phyloP scores from a whole-genome alignment of 1,284 basidiomycete species.

The Hemileccinum hortonii region DNA sequence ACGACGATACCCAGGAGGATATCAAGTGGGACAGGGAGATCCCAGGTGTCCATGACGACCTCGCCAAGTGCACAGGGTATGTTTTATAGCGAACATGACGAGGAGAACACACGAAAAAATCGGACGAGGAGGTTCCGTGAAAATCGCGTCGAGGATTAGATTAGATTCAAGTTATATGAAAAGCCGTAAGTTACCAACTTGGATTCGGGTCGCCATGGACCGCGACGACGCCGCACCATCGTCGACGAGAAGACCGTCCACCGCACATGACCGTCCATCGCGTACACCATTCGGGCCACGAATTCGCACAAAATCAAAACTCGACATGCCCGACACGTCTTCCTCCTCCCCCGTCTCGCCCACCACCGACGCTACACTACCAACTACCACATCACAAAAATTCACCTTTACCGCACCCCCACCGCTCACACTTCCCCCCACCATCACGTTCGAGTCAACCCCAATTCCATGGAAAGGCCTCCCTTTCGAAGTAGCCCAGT shows the following conservation, averaged over 20 bases:
- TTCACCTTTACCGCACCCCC: conserved; percentile 28
- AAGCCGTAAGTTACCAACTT: no score
- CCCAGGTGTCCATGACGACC: conserved; percentile 10
- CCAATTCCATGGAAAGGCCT: conserved; percentile 64
- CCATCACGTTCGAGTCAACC: conserved; percentile 54
- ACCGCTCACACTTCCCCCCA: conserved; percentile 44
- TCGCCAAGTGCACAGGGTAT: no score
- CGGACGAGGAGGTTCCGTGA: conserved; percentile 12
- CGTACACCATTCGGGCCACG: conserved; percentile 26
- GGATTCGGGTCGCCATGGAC: conserved; percentile 21
- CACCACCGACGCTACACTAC: conserved; percentile 13
- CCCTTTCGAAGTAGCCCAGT: conserved; percentile 70
- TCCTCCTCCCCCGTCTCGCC: not conserved
- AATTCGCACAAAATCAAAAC: conserved; percentile 16
- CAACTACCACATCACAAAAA: conserved; percentile 3
- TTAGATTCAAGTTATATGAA: conserved; percentile 9
- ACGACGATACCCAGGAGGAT: conserved; percentile 18
- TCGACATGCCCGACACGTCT: conserved; percentile 11
- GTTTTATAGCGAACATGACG: no score
- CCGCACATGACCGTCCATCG: conserved; percentile 21
- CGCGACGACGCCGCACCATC: conserved; percentile 12
- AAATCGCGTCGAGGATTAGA: conserved; percentile 25
- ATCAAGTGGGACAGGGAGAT: conserved; percentile 23
- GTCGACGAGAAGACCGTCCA: conserved; percentile 8
- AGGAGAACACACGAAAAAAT: not conserved